Percentiles rank a stretch among this genome's conserved stretches.
These are phyloP conservation scores for Fusarium virguliforme DNA, from an alignment of 2,329 filamentous ascomycete species.

Conservation along the genomic window DNA sequence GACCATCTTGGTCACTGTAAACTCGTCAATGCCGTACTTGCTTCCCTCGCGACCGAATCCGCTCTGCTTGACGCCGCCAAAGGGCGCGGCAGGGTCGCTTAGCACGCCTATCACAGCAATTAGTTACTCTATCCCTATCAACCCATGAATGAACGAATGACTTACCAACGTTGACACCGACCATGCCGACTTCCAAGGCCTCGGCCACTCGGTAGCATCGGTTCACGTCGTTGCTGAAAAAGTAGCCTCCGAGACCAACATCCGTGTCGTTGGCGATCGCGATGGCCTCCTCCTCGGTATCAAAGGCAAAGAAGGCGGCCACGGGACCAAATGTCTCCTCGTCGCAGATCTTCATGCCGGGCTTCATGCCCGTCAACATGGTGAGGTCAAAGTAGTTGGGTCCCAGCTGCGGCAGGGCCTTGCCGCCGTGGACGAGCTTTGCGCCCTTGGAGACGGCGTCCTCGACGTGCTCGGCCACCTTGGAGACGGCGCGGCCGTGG, in stretches of 20 bases:
- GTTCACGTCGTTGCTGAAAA: conserved; percentile 69
- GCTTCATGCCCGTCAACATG: conserved; percentile 77
- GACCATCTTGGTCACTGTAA: conserved; percentile 76
- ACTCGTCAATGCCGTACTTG: conserved; percentile 81
- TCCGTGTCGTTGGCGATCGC: conserved; percentile 76
- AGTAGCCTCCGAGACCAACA: conserved; percentile 81
- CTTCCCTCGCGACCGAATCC: conserved; percentile 84
- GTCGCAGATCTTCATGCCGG: conserved; percentile 75
- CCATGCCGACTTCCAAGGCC: conserved; percentile 64
- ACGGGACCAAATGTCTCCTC: conserved; percentile 84
- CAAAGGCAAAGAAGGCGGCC: conserved; percentile 78
- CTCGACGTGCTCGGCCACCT: conserved; percentile 74
- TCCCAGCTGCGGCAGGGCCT: conserved; percentile 72
- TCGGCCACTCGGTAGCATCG: conserved; percentile 62
- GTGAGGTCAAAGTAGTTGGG: conserved; percentile 79
- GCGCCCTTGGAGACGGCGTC: conserved; percentile 76
- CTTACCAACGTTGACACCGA: conserved; percentile 54
- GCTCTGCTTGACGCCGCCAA: conserved; percentile 84
- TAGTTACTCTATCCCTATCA: conserved; percentile 20
- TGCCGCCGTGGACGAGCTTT: conserved; percentile 72
- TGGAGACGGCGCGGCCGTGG: conserved; percentile 75
- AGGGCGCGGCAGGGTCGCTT: conserved; percentile 70
- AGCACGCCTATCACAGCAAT: conserved; percentile 57
- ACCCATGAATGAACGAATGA: conserved; percentile 13
- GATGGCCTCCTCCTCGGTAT: conserved; percentile 78